Base-by-base conservation (phyloP, 768 basidiomycete genomes). In the Suillus weaverae region DNA sequence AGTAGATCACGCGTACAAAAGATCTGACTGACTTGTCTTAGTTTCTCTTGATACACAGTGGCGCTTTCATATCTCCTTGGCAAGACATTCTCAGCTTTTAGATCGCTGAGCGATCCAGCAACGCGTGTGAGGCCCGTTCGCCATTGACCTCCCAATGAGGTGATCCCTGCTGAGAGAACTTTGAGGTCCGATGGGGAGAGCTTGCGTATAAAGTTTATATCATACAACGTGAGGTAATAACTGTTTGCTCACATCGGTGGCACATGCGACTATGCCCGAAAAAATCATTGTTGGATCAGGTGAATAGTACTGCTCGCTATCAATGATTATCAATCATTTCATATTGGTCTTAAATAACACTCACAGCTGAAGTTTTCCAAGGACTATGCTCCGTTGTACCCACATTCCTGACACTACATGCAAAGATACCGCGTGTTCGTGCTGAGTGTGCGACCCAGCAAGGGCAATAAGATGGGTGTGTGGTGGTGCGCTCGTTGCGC, bases 121-220 rank as follows among this genome's bases (percentile, higher is more conserved):
- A 84, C 85, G 64, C 85, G 83, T 0, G 94, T 95, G 56, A 96
- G 83, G 10, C 86, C 87, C 0, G 78, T 77, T 32, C 92, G 85
- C 87, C 88, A 93, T 74, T 92, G 89, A 0, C 95, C 95, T 3
- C 95, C 95, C 4, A 92, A 84, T 0, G 88, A 85, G 2, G 83
- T 81, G 35, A 96, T 86, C 0, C 89, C 91, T 0, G 88, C 89
- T 0, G 84, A 83, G 46, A 97, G 83, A 3, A 89, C 85, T 70
- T 92, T 90, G 33, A 86, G 76, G 73, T 97, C 95, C 9, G 85
- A 67, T 1, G 80, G 60, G 0, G 88, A 84, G 5, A 94, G 79
- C 84, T 59, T 90, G 67, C 10, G 62, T 26, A 30, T 16, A 60
- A 57, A 20, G 36, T 59, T 56, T 36, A 57, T 3, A 64, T 60